Evolutionary conservation across 257 asterid genomes (phyloP).

Genomic region (Solanum piurae): DNA sequence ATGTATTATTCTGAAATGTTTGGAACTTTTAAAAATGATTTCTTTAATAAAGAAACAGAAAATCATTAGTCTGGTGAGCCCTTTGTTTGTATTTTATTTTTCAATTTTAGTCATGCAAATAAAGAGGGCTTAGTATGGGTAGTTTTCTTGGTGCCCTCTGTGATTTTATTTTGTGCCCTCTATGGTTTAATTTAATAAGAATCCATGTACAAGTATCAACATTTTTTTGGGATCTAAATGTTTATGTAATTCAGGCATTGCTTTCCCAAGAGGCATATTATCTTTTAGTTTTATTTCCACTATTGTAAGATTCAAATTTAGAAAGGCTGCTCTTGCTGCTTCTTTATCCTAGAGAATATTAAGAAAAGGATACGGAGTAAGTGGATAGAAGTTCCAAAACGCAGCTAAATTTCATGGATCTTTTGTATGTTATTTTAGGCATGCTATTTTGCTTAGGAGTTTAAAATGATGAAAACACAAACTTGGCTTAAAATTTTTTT

Average conservation of each 20-base stretch:
- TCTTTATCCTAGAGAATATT: too few relatives aligned
- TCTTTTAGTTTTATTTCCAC: neutral
- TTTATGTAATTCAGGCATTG: neutral
- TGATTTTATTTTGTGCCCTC: neutral
- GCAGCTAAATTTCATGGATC: neutral
- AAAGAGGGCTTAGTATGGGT: neutral
- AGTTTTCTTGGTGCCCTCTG: neutral
- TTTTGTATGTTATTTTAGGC: neutral
- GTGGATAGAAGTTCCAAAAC: neutral
- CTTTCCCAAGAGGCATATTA: neutral
- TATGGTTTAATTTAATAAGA: neutral
- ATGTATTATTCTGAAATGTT: neutral
- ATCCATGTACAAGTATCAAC: neutral
- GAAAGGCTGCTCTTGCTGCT: neutral
- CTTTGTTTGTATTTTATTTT: neutral
- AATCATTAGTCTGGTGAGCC: neutral
- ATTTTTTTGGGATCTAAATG: neutral
- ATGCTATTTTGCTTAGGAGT: neutral
- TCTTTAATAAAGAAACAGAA: neutral
- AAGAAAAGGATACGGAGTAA: neutral
- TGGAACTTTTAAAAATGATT: neutral
- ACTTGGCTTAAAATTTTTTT: neutral
- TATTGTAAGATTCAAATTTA: neutral
- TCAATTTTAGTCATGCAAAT: neutral
- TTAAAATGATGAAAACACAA: neutral